These are phyloP conservation scores for Penicillium ochrochloron DNA, from an alignment of 495 filamentous ascomycete genomes.

Conservation along the genomic window DNA sequence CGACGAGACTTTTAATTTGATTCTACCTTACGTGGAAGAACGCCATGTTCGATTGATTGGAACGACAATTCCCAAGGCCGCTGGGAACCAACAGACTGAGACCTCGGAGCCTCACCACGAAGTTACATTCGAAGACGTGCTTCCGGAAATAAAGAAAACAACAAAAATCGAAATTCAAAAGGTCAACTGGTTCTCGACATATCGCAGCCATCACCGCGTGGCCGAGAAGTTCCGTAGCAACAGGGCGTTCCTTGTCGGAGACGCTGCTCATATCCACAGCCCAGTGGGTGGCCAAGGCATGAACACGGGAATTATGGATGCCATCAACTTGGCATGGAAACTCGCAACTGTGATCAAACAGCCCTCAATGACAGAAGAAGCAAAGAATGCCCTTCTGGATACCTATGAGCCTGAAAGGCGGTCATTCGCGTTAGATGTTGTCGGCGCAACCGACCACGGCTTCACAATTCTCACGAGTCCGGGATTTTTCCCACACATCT, in stretches of 20 bases:
- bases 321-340: constrained; percentile 64
- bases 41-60: constrained; percentile 34
- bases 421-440: constrained; percentile 36
- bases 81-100: background rate
- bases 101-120: constrained; percentile 15
- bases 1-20: constrained; percentile 34
- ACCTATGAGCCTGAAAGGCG: constrained; percentile 57
- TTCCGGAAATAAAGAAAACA: constrained; percentile 24
- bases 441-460: constrained; percentile 38
- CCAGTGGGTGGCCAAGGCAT: constrained; percentile 63
- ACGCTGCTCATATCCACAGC: constrained; percentile 62
- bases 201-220: constrained; percentile 41
- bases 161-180: constrained; percentile 34
- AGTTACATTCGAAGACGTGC: constrained; percentile 38
- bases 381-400: constrained; percentile 48
- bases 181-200: constrained; percentile 44
- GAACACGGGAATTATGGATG: constrained; percentile 65
- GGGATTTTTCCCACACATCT: constrained; percentile 29
- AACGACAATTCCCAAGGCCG: constrained; percentile 12
- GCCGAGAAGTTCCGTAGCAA: constrained; percentile 34
- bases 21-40: constrained; percentile 32
- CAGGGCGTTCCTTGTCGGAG: constrained; percentile 42
- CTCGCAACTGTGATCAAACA: constrained; percentile 49
- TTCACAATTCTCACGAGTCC: constrained; percentile 32
- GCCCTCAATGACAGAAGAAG: constrained; percentile 33